These are phyloP conservation scores for Microsporum ferrugineum DNA, from an alignment of 2,329 filamentous ascomycete genomes.

Conservation along the genomic window DNA sequence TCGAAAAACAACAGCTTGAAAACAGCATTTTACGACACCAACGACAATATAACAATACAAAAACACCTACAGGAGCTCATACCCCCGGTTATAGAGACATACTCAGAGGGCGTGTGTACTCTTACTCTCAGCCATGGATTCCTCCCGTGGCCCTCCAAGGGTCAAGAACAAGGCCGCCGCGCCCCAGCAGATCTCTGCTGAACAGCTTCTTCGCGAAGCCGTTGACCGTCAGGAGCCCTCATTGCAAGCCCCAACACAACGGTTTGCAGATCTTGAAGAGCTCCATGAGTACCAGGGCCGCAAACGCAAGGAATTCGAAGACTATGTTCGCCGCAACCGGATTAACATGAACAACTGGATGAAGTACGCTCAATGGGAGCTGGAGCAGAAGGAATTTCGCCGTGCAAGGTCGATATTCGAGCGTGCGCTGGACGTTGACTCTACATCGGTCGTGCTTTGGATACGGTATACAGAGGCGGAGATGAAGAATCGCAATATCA, in stretches of 20 bases:
- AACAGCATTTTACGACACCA: too few relatives aligned
- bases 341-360: constrained; percentile 99
- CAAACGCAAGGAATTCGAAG: constrained; percentile 92
- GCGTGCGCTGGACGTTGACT: constrained; percentile 80
- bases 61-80: too few relatives aligned
- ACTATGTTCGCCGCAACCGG: constrained; percentile 90
- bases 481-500: constrained; percentile 92
- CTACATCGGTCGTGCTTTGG: constrained; percentile 79
- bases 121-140: constrained; percentile 56
- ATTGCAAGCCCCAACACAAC: constrained; percentile 81
- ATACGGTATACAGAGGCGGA: constrained; percentile 89
- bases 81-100: too few relatives aligned
- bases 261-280: constrained; percentile 93
- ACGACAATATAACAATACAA: too few relatives aligned
- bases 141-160: constrained; percentile 77
- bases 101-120: too few relatives aligned
- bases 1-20: not conserved
- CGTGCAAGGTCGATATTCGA: constrained; percentile 90
- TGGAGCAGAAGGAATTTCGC: constrained; percentile 94
- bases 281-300: constrained; percentile 94
- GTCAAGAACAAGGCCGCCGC: constrained; percentile 98
- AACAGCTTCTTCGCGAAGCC: constrained; percentile 92
- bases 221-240: constrained; percentile 88
- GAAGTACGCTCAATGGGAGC: constrained; percentile 92
- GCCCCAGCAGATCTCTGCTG: constrained; percentile 82